phyloP scores from a whole-genome alignment of 306 rosid species.

The Begonia masoniana region DNA sequence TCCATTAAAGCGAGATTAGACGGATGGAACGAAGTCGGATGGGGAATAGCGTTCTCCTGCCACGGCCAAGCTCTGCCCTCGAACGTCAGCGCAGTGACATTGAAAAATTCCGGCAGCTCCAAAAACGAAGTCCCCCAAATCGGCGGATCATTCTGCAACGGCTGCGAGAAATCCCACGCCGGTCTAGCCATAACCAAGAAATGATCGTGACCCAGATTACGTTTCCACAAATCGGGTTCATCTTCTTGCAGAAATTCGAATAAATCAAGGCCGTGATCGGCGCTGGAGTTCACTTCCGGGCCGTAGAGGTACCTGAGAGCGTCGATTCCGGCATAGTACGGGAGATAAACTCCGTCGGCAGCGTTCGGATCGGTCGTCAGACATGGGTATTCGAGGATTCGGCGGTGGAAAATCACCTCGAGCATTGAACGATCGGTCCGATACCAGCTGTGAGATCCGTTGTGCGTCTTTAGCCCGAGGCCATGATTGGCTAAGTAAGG shows the following conservation, averaged over 20 bases:
- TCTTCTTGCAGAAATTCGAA: conserved; percentile 36
- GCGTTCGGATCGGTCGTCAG: conserved; percentile 44
- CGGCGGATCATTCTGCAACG: conserved; percentile 40
- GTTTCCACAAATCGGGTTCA: conserved; percentile 36
- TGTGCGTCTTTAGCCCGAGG: conserved; percentile 65
- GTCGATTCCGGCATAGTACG: conserved; percentile 59
- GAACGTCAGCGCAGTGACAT: conserved; percentile 51
- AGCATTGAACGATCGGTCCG: conserved; percentile 55
- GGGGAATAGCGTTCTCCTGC: conserved; percentile 82
- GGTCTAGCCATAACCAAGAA: conserved; percentile 78
- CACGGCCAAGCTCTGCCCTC: conserved; percentile 86
- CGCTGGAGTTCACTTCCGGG: conserved; percentile 45
- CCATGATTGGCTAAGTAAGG: conserved; percentile 67
- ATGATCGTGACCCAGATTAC: conserved; percentile 65
- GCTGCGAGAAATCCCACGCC: conserved; percentile 86
- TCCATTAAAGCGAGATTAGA: conserved; percentile 40
- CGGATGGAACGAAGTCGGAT: conserved; percentile 85
- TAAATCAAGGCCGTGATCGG: conserved; percentile 55
- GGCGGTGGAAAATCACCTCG: conserved; percentile 75
- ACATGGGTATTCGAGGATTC: conserved; percentile 67
- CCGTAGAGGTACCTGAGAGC: conserved; percentile 62
- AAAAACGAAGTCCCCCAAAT: conserved; percentile 85
- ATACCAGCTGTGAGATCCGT: conserved; percentile 78
- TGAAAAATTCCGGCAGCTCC: conserved; percentile 48
- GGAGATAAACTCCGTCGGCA: conserved; percentile 57